Base-by-base conservation (phyloP, 2,329 filamentous ascomycete species). In the Pseudogymnoascus verrucosus region DNA sequence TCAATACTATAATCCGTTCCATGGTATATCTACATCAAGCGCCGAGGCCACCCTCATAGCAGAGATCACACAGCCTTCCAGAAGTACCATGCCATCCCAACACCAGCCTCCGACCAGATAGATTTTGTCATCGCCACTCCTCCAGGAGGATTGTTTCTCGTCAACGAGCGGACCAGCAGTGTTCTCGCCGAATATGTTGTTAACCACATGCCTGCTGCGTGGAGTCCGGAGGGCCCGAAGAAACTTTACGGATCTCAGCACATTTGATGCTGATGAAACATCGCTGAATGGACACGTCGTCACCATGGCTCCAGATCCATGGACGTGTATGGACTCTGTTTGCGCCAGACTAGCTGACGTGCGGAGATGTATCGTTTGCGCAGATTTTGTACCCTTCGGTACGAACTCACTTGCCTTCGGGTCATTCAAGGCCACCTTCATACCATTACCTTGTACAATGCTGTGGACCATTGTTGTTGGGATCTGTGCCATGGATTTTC, bases 51-150 rank as follows among this genome's bases (percentile, higher is more conserved):
- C 76, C 36, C 78, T 76, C 77, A 83, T 82, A 1, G 84, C 83
- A 6, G 83, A 86, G 1, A 83, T 77, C 2, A 86, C 75, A 63
- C 84, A 87, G 1, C 84, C 84, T 70, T 86, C 84, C 3, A 87
- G 71, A 14, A 87, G 67, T 1, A 87, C 83, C 83, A 87, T 83
- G 2, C 84, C 84, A 70, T 87, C 84, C 84, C 84, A 86, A 67
- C 83, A 87, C 84, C 84, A 87, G 0, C 82, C 81, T 5, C 84
- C 84, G 0, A 78, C 76, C 11, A 86, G 68, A 77, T 79, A 86
- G 0, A 87, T 79, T 42, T 79, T 77, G 6, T 78, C 76, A 60
- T 83, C 74, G 0, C 83, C 83, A 64, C 83, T 86, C 6, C 71
- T 76, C 82, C 83, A 86, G 21, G 62, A 54, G 14, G 36, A 16